These are phyloP conservation scores for Colletotrichum viniferum DNA, from an alignment of 2,329 filamentous ascomycete species.

Conservation along the genomic window DNA sequence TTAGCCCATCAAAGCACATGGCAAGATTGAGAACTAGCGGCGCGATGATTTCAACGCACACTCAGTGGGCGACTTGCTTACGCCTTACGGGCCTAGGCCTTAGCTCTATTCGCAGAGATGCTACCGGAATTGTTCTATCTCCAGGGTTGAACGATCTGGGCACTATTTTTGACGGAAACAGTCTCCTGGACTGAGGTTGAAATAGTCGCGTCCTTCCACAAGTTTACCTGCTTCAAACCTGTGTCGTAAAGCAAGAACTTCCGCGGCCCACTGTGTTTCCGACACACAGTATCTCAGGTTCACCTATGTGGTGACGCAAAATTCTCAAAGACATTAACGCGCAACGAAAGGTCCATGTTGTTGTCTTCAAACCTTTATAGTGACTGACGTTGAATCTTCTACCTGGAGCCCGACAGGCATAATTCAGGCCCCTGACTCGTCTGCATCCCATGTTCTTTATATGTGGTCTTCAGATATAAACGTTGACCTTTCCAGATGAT, in stretches of 20 bases:
- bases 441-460: neutral
- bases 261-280: neutral
- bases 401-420: neutral
- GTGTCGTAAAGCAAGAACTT: neutral
- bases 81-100: neutral
- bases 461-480: neutral
- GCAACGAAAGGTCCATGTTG: neutral
- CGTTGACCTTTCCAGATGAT: neutral
- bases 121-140: neutral
- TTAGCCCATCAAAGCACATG: neutral
- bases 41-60: neutral
- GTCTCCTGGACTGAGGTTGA: neutral
- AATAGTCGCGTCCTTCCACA: neutral
- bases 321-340: neutral
- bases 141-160: neutral
- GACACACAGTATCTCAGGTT: neutral
- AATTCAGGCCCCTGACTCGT: neutral
- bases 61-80: neutral
- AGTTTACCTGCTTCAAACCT: neutral
- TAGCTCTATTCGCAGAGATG: neutral
- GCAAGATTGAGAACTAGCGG: neutral
- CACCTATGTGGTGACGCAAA: neutral
- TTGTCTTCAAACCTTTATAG: neutral
- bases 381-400: neutral
- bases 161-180: neutral